Base-by-base conservation (phyloP, 2,329 filamentous ascomycete species). In the Cephalotrichum gorgonifer region DNA sequence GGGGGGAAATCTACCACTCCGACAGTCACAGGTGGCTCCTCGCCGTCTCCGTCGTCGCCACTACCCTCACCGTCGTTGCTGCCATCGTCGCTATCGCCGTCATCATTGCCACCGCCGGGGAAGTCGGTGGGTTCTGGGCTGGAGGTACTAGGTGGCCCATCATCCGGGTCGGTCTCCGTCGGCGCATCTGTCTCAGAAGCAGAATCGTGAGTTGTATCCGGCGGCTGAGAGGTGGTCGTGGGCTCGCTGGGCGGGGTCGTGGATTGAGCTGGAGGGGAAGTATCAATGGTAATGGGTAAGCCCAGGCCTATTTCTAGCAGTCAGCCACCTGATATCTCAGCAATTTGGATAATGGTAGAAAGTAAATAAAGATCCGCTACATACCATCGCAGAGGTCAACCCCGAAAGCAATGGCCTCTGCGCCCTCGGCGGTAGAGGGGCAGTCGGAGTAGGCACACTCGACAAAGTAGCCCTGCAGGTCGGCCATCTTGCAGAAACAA, bases 381-480 rank as follows among this genome's bases (percentile, higher is more conserved):
- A 38, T 46, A 46, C 48, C 39, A 25, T 26, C n/a, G 70, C 77
- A 61, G n/a, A 61, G 52, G 25, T 56, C 53, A 17, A 55, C 52
- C 3, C 57, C 58, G 30, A 60, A 61, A 8, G 22, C 25, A 26
- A 60, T 47, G 15, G 58, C 55, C 2, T 42, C 46, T 4, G 51
- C 39, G 9, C 51, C 53, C 0, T 54, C 47, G n/a, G 47, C 41
- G 20, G 30, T 39, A 8, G 35, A 26, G 28, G 50, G 47, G 39
- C 55, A 57, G 26, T 51, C 43, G 15, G 51, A 52, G 43, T 53
- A 52, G 14, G 51, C 48, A 15, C 59, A 61, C 17, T 62, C 53
- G 2, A 53, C 33, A 49, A 60, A 62, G 47, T 55, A 56, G 22
- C 39, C 27, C 33, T 61, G 59, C 2, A 60, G 55, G 0, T 44